Evolutionary conservation across 2,329 filamentous ascomycete genomes (phyloP).

Genomic region (Epicoccum nigrum): DNA sequence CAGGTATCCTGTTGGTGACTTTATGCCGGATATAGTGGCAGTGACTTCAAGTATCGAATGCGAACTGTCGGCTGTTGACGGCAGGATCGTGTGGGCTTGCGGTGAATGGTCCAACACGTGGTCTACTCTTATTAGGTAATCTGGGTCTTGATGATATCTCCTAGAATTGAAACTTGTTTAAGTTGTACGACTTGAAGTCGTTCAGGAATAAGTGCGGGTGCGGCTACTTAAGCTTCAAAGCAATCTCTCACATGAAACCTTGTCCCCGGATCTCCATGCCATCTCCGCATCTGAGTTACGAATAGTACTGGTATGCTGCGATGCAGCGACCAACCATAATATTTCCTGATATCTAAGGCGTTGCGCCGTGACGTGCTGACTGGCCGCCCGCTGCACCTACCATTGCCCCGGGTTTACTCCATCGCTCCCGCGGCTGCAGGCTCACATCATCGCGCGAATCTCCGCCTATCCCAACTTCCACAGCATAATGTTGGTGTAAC

Average conservation of each 20-base stretch:
- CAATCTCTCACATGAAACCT: neutral
- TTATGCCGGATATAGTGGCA: neutral
- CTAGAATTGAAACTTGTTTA: too few species aligned
- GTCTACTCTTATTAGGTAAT: neutral
- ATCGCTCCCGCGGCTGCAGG: constrained; percentile 6
- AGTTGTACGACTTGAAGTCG: too few species aligned
- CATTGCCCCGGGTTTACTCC: neutral
- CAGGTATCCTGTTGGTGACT: neutral
- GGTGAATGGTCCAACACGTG: neutral
- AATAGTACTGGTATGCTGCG: neutral
- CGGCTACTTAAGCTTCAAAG: neutral
- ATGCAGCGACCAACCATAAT: neutral
- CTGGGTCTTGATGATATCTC: too few species aligned
- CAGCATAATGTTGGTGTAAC: neutral
- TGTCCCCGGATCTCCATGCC: constrained; percentile 1
- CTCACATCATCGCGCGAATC: neutral
- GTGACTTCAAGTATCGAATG: neutral
- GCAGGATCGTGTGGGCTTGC: neutral
- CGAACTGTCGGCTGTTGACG: neutral
- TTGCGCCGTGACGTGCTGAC: neutral
- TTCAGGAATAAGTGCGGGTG: neutral
- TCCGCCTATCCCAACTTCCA: neutral
- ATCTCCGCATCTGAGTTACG: constrained; percentile 5
- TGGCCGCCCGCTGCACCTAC: neutral
- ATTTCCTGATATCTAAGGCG: neutral